Evolutionary conservation across 768 basidiomycete species (phyloP).

Genomic region (Russula emetica): DNA sequence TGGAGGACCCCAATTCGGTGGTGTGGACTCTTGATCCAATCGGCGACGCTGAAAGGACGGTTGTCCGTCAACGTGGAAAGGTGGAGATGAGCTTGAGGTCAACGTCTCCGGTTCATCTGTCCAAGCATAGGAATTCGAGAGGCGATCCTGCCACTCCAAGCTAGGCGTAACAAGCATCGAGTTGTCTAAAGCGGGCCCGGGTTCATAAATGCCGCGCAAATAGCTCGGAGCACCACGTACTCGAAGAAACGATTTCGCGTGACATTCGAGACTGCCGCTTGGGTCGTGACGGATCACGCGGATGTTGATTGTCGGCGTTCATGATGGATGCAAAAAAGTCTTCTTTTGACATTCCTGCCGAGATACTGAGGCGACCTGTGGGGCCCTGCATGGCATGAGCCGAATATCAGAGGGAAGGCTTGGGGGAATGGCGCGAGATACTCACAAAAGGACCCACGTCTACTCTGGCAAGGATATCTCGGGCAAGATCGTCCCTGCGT

Average conservation of each 20-base stretch:
- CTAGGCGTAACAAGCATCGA: constrained; percentile 61
- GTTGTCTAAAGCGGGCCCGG: constrained; percentile 48
- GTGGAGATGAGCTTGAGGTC: constrained; percentile 4
- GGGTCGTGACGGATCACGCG: constrained; percentile 54
- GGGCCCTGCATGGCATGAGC: constrained; percentile 48
- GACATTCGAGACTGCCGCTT: constrained; percentile 73
- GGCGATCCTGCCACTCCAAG: constrained; percentile 73
- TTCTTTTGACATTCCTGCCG: constrained; percentile 63
- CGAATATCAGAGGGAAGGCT: constrained; percentile 10
- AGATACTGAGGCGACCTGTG: constrained; percentile 57
- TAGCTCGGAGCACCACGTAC: constrained; percentile 36
- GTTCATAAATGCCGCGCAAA: background rate
- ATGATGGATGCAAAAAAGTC: constrained; percentile 75
- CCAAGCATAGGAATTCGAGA: constrained; percentile 51
- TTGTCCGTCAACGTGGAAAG: constrained; percentile 15
- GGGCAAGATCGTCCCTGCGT: constrained; percentile 67
- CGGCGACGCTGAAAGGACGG: constrained; percentile 48
- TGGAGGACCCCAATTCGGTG: constrained; percentile 55
- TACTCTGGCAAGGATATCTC: constrained; percentile 71
- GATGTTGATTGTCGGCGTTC: constrained; percentile 46
- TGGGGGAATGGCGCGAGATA: constrained; percentile 8
- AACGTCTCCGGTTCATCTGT: constrained; percentile 10
- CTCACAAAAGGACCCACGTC: constrained; percentile 76
- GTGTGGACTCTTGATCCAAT: constrained; percentile 37
- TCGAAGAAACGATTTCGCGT: constrained; percentile 75